Conservation (phyloP, 805 yeast genomes). For the Barnettozyma pratensis region DNA sequence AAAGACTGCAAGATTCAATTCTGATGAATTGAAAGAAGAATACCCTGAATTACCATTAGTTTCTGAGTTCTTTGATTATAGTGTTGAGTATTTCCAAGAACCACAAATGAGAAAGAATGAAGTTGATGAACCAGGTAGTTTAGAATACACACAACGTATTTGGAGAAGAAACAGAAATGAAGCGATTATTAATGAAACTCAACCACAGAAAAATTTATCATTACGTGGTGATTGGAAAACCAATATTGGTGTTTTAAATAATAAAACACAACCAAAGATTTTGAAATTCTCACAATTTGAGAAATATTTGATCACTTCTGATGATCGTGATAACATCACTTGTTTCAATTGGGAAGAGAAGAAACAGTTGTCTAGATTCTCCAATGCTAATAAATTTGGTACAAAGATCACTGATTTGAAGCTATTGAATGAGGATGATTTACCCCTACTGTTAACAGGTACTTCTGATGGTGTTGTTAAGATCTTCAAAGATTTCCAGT, state of each 20-base stretch:
- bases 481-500: conserved; percentile 72
- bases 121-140: conserved; percentile 87
- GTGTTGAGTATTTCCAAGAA: conserved; percentile 89
- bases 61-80: conserved; percentile 66
- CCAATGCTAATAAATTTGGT: conserved; percentile 82
- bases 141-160: conserved; percentile 69
- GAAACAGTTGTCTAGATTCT: conserved; percentile 58
- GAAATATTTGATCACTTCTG: conserved; percentile 70
- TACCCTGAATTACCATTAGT: conserved; percentile 41
- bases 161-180: conserved; percentile 94
- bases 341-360: conserved; percentile 84
- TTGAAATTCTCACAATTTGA: conserved; percentile 89
- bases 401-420: conserved; percentile 84
- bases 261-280: conserved; percentile 73
- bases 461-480: conserved; percentile 93
- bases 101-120: conserved; percentile 89
- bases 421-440: conserved; percentile 88
- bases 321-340: conserved; percentile 76
- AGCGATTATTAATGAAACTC: conserved; percentile 79
- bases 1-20: conserved; percentile 48
- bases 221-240: conserved; percentile 83
- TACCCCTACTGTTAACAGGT: conserved; percentile 79
- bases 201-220: conserved; percentile 80
- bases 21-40: conserved; percentile 18
- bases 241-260: conserved; percentile 52